phyloP scores from a whole-genome alignment of 2,329 filamentous ascomycete species.

The Cytospora piceae region DNA sequence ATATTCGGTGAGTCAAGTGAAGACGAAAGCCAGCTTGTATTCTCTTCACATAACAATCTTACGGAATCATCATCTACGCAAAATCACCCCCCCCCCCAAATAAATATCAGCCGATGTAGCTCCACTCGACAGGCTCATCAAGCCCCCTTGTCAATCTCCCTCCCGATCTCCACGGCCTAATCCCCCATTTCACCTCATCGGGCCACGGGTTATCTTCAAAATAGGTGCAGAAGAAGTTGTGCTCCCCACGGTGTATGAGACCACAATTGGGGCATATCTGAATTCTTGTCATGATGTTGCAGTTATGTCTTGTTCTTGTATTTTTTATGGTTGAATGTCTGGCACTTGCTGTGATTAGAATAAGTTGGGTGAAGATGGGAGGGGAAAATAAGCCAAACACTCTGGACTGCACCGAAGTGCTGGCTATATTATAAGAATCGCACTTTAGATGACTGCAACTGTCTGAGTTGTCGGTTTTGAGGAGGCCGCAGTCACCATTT shows the following conservation, averaged over 20 bases:
- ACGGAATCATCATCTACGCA: neutral
- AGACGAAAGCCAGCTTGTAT: neutral
- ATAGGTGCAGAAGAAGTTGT: slow-evolving; percentile 5
- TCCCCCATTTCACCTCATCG: neutral
- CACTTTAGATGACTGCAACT: neutral
- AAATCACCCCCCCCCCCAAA: neutral
- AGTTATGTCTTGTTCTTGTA: neutral
- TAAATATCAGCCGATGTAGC: neutral
- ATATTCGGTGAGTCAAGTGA: neutral
- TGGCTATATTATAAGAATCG: neutral
- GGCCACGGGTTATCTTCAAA: neutral
- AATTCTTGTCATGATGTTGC: slow-evolving; percentile 8
- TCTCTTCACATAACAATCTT: neutral
- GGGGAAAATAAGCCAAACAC: too few species aligned
- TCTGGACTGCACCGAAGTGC: neutral
- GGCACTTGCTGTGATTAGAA: neutral
- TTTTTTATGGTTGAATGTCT: neutral
- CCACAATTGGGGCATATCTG: slow-evolving; percentile 15
- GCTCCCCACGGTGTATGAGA: slow-evolving; percentile 18
- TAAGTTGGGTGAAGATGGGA: too few species aligned
- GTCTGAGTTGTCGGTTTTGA: neutral
- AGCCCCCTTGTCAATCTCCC: neutral
- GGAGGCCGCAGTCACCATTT: neutral
- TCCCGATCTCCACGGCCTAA: neutral
- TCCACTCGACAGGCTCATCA: slow-evolving; percentile 14